Conservation (phyloP, 352 stramenopile genomes). For the Globisporangium perplexum region DNA sequence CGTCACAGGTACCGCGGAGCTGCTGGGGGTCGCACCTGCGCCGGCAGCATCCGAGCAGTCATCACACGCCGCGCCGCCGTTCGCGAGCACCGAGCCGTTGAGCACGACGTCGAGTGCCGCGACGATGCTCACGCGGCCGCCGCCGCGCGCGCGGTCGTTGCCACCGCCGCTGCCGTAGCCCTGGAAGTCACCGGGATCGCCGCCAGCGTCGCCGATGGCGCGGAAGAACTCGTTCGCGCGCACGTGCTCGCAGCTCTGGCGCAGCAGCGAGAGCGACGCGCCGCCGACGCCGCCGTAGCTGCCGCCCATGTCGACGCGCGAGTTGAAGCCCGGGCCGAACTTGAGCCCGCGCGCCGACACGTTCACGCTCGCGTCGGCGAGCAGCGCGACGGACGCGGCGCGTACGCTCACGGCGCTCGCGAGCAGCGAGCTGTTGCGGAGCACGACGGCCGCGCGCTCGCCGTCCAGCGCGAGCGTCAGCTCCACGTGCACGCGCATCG, state of each 20-base stretch:
- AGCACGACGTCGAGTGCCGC: conserved; percentile 33
- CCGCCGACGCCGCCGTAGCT: conserved; percentile 76
- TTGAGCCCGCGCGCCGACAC: conserved; percentile 59
- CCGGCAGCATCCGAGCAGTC: conserved; percentile 59
- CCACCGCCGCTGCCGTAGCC: conserved; percentile 81
- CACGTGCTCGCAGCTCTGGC: conserved; percentile 46
- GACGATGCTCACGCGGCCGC: conserved; percentile 49
- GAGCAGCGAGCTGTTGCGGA: conserved; percentile 46
- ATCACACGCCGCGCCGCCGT: conserved; percentile 46
- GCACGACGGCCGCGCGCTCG: conserved; percentile 18
- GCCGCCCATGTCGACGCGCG: conserved; percentile 50
- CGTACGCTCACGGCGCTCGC: conserved; percentile 61
- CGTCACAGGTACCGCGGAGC: neutral
- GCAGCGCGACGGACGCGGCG: conserved; percentile 34
- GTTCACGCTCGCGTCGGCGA: conserved; percentile 42
- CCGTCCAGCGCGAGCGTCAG: conserved; percentile 38
- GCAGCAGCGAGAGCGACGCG: conserved; percentile 36
- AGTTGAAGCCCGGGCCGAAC: conserved; percentile 81
- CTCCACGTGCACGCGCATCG: conserved; percentile 58
- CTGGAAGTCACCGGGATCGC: conserved; percentile 54
- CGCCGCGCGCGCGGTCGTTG: conserved; percentile 48
- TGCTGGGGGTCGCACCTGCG: conserved; percentile 23
- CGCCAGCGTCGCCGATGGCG: conserved; percentile 55
- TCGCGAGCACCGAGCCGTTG: conserved; percentile 58
- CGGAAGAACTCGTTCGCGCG: conserved; percentile 53